Evolutionary conservation across 2,329 filamentous ascomycete species (phyloP), one percentile per base, ranked within the genome.

Genomic region (Fusarium sp.): DNA sequence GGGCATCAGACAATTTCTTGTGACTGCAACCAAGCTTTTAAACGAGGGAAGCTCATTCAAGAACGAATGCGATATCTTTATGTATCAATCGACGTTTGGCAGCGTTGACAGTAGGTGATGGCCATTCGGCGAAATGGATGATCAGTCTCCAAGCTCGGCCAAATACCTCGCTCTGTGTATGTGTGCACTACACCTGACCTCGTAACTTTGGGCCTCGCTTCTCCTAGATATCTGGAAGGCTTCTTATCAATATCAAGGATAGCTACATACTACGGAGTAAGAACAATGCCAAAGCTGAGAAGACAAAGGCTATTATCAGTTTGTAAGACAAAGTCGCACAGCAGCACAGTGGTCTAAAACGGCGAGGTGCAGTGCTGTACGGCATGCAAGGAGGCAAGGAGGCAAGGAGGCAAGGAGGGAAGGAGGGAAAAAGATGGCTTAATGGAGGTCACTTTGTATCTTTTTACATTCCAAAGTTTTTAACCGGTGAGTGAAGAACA

Each of bases 401-500:
- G 27, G 27, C 27, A 27, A 27, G 27, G 27, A 27, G 29, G 29
- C 27, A 48, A 48, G 21, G 10, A 33, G 29, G 21, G 8, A 35
- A 35, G 15, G 16, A 18, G 35, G 7, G 31, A 35, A 35, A 31
- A 25, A 35, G 31, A 15, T 25, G 31, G n/a, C n/a, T 35, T 35
- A 23, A 25, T 48, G 46, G 61, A 58, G 64, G 61, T 73, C 70
- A 70, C 67, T 59, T 70, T 66, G 63, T 60, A 66, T 54, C 33
- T 33, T 55, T 68, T 69, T 63, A 64, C 73, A 64, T 67, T 63
- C 61, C 64, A 73, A 66, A 56, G 72, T 67, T 67, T 72, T 70
- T 60, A 72, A 77, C 75, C 75, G 75, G 75, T 77, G 63, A 77
- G 63, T 63, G 59, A 66, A 65, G 66, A 51, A 21, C 19, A 27